phyloP scores from a whole-genome alignment of 2,329 filamentous ascomycete genomes.

The Coccinonectria pachysandricola region DNA sequence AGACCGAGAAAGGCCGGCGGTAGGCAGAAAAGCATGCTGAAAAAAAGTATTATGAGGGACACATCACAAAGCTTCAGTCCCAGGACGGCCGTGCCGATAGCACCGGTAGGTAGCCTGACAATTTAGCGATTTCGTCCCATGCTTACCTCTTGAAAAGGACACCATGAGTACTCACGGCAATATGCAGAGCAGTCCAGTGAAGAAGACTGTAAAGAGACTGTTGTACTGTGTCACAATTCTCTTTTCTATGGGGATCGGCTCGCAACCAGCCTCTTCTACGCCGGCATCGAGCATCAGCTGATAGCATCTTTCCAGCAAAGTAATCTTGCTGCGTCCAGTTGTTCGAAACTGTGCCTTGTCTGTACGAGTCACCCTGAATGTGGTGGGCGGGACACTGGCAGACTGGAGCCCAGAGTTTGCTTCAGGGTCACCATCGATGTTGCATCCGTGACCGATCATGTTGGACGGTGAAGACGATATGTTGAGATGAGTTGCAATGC shows the following conservation, averaged over 20 bases:
- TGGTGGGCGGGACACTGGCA: too few relatives aligned
- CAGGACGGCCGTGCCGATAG: constrained; percentile 44
- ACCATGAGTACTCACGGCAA: constrained; percentile 50
- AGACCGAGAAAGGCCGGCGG: constrained; percentile 46
- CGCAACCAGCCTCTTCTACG: constrained; percentile 44
- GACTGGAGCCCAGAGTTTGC: too few relatives aligned
- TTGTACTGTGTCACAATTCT: constrained; percentile 42
- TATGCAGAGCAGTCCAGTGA: constrained; percentile 45
- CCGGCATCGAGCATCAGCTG: constrained; percentile 32
- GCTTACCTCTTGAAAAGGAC: too few relatives aligned
- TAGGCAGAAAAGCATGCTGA: constrained; percentile 40
- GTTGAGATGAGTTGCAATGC: too few relatives aligned
- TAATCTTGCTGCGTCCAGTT: too few relatives aligned
- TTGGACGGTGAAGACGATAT: too few relatives aligned
- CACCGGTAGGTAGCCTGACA: constrained; percentile 46
- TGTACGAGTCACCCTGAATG: too few relatives aligned
- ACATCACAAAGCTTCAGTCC: constrained; percentile 45
- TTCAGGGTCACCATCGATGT: too few relatives aligned
- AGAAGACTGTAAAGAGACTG: constrained; percentile 52
- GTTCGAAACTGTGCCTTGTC: too few relatives aligned
- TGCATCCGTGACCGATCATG: too few relatives aligned
- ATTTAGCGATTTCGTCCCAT: too few relatives aligned
- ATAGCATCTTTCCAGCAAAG: too few relatives aligned
- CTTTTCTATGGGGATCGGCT: constrained; percentile 43
- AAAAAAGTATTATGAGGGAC: constrained; percentile 49